Base-by-base conservation (phyloP, 176 grass and related monocot genomes). In the Zea luxurians region DNA sequence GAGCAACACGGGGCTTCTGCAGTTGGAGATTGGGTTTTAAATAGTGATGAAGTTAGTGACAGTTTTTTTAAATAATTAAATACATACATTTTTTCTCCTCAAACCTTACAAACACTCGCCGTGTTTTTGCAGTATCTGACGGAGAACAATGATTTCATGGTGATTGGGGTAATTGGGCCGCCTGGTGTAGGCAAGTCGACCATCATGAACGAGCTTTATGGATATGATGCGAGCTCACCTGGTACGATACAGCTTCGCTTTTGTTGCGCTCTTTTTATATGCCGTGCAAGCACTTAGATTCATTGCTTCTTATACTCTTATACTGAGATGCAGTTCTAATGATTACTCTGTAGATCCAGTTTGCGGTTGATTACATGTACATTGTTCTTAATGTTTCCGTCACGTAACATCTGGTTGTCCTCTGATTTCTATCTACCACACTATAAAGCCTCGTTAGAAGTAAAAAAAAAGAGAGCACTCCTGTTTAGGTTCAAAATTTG, bases 111-210 rank as follows among this genome's bases (percentile, higher is more conserved):
- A 6, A 11, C 38, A 2, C 18, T 49, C 0, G 0, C 8, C 15
- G 0, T 49, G 5, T 46, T 79, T 74, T 74, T 74, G 70, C 89
- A 98, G 95, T 98, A 88, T 86, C 66, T 98, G 60, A 98, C 91
- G 0, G 91, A 98, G 74, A 98, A 98, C 85, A 90, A 84, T 34
- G 95, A 98, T 93, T 98, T 98, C 70, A 83, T 91, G 64, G 91
- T 98, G 46, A 89, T 98, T 47, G 95, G 95, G 41, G 47, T 98
- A 74, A 92, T 98, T 54, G 95, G 95, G 4, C 91, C 89, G n/a
- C 63, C 91, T 2, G 91, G 95, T 66, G 85, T 94, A 53, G 91
- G 95, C 13, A 98, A 98, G 55, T 98, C 95, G 8, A 92, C 83
- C 35, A 98, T 94, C 71, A 83, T 98, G 82, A 98, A 98, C 1